These are phyloP conservation scores for Pichia membranifaciens DNA, from an alignment of 805 yeast species.

Conservation along the genomic window DNA sequence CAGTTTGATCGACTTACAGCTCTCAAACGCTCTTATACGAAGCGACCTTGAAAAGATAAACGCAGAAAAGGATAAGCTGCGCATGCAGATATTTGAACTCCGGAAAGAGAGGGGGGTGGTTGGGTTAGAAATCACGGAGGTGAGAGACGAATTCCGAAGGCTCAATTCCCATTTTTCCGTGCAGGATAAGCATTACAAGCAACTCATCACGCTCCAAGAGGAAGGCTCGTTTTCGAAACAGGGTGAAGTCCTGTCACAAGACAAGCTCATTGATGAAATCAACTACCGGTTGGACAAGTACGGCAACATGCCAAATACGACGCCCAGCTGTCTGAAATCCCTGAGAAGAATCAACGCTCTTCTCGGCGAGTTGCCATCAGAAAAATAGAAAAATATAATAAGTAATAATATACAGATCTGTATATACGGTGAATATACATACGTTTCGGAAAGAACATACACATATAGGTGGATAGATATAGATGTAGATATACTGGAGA, in stretches of 20 bases:
- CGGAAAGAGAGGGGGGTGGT: slow-evolving; percentile 20
- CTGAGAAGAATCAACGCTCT: background rate
- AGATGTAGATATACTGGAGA: no score
- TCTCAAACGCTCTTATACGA: slow-evolving; percentile 31
- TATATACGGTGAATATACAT: background rate
- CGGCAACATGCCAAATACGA: background rate
- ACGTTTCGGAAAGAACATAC: background rate
- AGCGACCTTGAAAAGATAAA: slow-evolving; percentile 27
- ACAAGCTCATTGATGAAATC: background rate
- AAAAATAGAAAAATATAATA: background rate
- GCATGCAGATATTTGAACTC: slow-evolving; percentile 27
- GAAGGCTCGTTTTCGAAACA: background rate
- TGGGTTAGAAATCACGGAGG: slow-evolving; percentile 12
- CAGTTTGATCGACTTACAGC: slow-evolving; percentile 31
- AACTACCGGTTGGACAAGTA: background rate
- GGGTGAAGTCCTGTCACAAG: no score
- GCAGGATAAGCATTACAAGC: slow-evolving; percentile 6
- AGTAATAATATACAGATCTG: background rate
- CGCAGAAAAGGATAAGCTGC: slow-evolving; percentile 25
- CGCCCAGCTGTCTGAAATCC: background rate
- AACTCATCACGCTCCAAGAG: slow-evolving; percentile 1
- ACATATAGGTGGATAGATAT: no score
- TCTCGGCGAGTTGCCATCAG: no score
- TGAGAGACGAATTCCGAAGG: slow-evolving; percentile 1
- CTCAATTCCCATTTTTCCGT: slow-evolving; percentile 9